Percentiles rank a stretch among this genome's conserved stretches.
Evolutionary conservation across 2,329 filamentous ascomycete species (phyloP).

Genomic region (Aspergillus tamarii): DNA sequence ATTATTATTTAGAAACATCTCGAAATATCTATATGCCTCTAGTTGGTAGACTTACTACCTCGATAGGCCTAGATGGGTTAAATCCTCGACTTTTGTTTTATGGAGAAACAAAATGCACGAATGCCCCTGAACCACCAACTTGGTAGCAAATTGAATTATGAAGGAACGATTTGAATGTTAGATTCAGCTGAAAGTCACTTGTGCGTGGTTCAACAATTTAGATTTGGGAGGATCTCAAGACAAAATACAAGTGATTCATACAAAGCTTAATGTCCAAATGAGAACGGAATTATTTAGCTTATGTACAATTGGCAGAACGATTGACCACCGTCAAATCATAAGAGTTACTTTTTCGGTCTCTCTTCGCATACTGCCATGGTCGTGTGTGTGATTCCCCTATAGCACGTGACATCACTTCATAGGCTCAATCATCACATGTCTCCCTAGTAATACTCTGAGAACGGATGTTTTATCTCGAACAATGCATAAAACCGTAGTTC

Average conservation of each 20-base stretch:
- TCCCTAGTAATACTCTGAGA: neutral
- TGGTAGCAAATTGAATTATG: neutral
- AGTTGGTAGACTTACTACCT: neutral
- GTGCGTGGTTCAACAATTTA: neutral
- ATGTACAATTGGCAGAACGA: neutral
- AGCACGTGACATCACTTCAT: slow-evolving; percentile 18
- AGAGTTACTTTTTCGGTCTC: neutral
- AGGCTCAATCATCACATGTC: neutral
- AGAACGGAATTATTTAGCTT: neutral
- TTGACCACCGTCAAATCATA: neutral
- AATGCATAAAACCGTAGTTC: slow-evolving; percentile 43
- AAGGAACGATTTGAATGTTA: neutral
- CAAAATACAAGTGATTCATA: neutral
- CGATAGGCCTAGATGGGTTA: neutral
- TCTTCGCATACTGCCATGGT: neutral
- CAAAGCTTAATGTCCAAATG: neutral
- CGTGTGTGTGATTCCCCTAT: neutral
- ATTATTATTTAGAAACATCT: slow-evolving; percentile 15
- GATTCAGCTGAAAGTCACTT: neutral
- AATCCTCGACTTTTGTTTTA: neutral
- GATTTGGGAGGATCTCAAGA: neutral
- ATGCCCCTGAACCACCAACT: neutral
- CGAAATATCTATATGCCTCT: neutral
- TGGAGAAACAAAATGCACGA: too few species aligned
- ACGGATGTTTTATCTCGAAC: slow-evolving; percentile 16